Percentiles rank a stretch among this genome's conserved stretches.
Evolutionary conservation across 1,139 yeast species (phyloP).

Genomic region (Suzukiozyma palmioleophila): DNA sequence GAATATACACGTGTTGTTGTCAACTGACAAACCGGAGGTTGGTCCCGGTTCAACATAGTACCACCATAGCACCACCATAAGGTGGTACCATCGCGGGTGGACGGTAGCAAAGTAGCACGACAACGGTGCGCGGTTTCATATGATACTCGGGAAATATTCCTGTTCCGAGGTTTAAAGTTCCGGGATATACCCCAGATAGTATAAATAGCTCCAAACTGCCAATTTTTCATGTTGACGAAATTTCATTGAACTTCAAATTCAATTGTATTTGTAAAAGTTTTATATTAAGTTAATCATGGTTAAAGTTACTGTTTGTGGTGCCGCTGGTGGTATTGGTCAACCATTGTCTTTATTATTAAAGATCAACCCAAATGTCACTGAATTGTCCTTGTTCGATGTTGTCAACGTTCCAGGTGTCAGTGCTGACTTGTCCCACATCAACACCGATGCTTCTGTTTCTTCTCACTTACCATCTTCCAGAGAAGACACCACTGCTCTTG

Average conservation of each 20-base stretch:
- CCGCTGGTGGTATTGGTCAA: constrained; percentile 99
- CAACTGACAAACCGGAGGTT: too few species aligned
- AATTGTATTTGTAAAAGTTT: background rate
- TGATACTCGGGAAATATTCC: background rate
- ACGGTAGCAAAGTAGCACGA: too few species aligned
- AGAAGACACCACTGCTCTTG: constrained; percentile 74
- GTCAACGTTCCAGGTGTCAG: constrained; percentile 97
- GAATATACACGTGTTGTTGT: too few species aligned
- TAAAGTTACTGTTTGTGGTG: constrained; percentile 89
- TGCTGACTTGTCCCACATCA: constrained; percentile 90
- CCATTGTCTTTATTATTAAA: constrained; percentile 89
- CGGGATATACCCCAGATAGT: constrained; percentile 1
- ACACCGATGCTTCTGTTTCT: constrained; percentile 78
- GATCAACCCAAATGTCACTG: constrained; percentile 80
- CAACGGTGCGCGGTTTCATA: background rate
- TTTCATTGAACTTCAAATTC: background rate
- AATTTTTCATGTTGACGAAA: too few species aligned
- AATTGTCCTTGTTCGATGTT: constrained; percentile 84
- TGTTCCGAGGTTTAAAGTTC: background rate
- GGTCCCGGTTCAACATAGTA: too few species aligned
- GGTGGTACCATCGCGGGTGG: too few species aligned
- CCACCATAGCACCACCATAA: too few species aligned
- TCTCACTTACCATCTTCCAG: constrained; percentile 70
- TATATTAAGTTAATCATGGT: constrained; percentile 23
- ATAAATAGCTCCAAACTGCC: background rate